Evolutionary conservation across 257 asterid genomes (phyloP), one percentile per base, ranked within the genome.

Genomic region (Lantana camara): DNA sequence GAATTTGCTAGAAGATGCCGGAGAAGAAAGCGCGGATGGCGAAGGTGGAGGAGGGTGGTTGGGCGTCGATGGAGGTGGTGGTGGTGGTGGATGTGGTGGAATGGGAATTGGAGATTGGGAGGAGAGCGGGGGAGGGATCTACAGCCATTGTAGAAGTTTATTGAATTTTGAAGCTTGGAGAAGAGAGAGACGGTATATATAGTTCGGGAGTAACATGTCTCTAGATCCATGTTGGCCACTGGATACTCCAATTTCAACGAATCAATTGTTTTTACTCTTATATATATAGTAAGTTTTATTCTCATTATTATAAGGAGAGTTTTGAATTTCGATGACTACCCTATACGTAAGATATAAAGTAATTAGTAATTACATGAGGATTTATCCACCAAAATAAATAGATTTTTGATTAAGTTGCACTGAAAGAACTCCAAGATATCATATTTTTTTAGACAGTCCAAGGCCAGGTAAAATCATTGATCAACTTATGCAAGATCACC

Each of bases 1-100:
- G 96, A 7, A 84, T 58, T 64, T 89, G 95, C 95, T 95, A 89
- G 9, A 84, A 69, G 50, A 89, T 79, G 63, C 86, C 63, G 73
- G 71, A 51, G 66, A 83, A 44, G 70, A 83, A 77, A 0, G 81
- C 53, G n/a, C 86, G 82, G 63, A 77, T 38, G 60, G 88, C 84
- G 2, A 83, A 73, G 4, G 79, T 50, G 22, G 79, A 75, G 24
- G 79, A 49, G 57, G 72, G 3, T 37, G 66, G 76, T 4, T 57
- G 55, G 32, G 62, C 47, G 16, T 57, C 72, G 63, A 17, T 17
- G 44, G 47, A 5, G 59, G 64, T 38, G 32, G n/a, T n/a, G n/a
- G n/a, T n/a, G n/a, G n/a, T n/a, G n/a, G n/a, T n/a, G n/a, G n/a
- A n/a, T n/a, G n/a, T n/a, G n/a, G 48, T 29, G 64, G 69, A 14